Percentiles rank a stretch among this genome's conserved stretches.
These are phyloP conservation scores for Amauroascus niger DNA, from an alignment of 2,329 filamentous ascomycete species.

Conservation along the genomic window DNA sequence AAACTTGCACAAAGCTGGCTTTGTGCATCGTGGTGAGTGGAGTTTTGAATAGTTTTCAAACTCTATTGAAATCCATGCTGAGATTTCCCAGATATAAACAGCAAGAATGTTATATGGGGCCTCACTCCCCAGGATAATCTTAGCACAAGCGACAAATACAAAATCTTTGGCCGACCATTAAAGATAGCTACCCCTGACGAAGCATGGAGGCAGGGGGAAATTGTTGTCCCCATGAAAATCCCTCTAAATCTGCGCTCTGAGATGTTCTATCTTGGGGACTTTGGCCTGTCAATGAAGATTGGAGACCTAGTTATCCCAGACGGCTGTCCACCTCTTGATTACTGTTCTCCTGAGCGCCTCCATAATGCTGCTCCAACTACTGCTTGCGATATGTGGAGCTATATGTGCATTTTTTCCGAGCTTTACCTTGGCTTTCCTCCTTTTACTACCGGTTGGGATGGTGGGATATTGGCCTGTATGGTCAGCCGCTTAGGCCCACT, in stretches of 20 bases:
- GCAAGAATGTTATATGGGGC: slow-evolving; percentile 14
- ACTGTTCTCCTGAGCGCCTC: slow-evolving; percentile 15
- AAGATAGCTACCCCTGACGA: slow-evolving; percentile 1
- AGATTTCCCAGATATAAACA: slow-evolving; percentile 10
- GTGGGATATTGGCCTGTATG: background rate
- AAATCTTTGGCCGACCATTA: slow-evolving; percentile 10
- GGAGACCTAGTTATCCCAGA: background rate
- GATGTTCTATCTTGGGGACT: slow-evolving; percentile 15
- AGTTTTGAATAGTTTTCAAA: background rate
- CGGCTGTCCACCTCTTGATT: slow-evolving; percentile 12
- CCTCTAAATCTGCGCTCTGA: slow-evolving; percentile 10
- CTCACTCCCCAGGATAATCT: slow-evolving; percentile 3
- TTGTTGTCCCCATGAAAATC: slow-evolving; percentile 6
- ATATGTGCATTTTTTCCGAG: slow-evolving; percentile 14
- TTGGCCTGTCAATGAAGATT: slow-evolving; percentile 10
- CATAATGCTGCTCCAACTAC: slow-evolving; percentile 9
- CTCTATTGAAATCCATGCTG: too few species aligned
- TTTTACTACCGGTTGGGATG: background rate
- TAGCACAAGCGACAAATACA: slow-evolving; percentile 10
- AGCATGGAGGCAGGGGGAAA: slow-evolving; percentile 8
- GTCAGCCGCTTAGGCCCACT: slow-evolving; percentile 3
- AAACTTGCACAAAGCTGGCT: slow-evolving; percentile 23
- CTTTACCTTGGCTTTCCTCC: slow-evolving; percentile 11
- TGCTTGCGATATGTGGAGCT: slow-evolving; percentile 18
- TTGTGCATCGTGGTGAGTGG: slow-evolving; percentile 23